These are phyloP conservation scores for Ambrosia artemisiifolia DNA, from an alignment of 129 eudicot species.

Conservation along the genomic window DNA sequence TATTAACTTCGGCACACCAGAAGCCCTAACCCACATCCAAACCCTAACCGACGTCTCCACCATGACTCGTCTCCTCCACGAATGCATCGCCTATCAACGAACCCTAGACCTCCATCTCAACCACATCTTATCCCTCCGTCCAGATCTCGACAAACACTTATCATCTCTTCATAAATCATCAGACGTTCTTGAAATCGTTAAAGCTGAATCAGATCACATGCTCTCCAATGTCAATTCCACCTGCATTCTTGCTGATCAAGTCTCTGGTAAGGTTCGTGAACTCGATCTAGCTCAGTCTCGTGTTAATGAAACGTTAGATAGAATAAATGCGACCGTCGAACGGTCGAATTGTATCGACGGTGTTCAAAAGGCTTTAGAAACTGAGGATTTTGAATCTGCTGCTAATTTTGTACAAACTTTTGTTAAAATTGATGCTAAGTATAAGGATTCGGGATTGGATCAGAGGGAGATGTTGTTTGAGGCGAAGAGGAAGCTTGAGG, in stretches of 20 bases:
- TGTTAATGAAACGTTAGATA: slow-evolving; percentile 55
- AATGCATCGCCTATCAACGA: slow-evolving; percentile 81
- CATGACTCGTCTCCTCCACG: slow-evolving; percentile 80
- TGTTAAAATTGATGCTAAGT: slow-evolving; percentile 52
- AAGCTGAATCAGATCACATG: slow-evolving; percentile 55
- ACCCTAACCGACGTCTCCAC: slow-evolving; percentile 72
- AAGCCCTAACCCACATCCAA: slow-evolving; percentile 48
- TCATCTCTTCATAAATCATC: slow-evolving; percentile 53
- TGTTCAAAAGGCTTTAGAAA: slow-evolving; percentile 45
- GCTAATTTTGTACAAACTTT: slow-evolving; percentile 52
- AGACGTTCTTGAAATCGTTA: slow-evolving; percentile 50
- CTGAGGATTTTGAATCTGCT: slow-evolving; percentile 65
- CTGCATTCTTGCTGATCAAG: slow-evolving; percentile 68
- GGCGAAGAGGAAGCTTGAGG: slow-evolving; percentile 58
- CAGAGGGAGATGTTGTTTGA: slow-evolving; percentile 63
- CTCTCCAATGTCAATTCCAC: slow-evolving; percentile 65
- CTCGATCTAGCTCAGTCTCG: slow-evolving; percentile 84
- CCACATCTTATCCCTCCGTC: slow-evolving; percentile 57
- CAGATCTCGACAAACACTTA: slow-evolving; percentile 66
- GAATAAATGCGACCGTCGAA: slow-evolving; percentile 68
- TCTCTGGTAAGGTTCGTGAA: slow-evolving; percentile 67
- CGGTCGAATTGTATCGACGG: slow-evolving; percentile 63
- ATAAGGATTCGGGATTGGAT: slow-evolving; percentile 51
- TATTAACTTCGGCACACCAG: slow-evolving; percentile 58
- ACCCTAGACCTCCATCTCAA: slow-evolving; percentile 57